Base-by-base conservation (phyloP, 306 rosid genomes). In the Arachis stenosperma region DNA sequence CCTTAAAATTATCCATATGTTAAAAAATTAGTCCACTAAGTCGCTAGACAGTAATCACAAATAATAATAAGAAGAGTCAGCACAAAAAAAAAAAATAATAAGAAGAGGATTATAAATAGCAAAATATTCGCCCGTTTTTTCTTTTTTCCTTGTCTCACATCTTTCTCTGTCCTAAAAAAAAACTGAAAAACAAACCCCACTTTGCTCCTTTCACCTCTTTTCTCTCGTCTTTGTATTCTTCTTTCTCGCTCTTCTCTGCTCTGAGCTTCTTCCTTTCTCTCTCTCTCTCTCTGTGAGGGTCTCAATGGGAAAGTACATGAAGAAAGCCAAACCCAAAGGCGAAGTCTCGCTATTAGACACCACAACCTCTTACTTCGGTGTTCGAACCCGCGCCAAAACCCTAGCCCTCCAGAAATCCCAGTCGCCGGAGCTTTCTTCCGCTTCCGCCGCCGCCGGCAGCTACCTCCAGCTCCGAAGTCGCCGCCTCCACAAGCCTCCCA, bases 311-410 rank as follows among this genome's bases (percentile, higher is more conserved):
- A 94, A 90, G 86, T 94, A 94, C 88, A 91, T 91, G 89, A 88
- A 83, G 85, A 91, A 90, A 81, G 75, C 90, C 40, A 91, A 94
- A 61, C 71, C 92, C 3, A 51, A 86, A 2, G 86, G 85, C 9
- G 90, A 91, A 41, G 69, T 88, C 7, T 77, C 95, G 0, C 82
- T 90, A 2, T 78, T 89, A 83, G 97, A 94, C 9, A 43, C 36
- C 41, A 63, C 81, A 12, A 78, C 78, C 70, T 33, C 90, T 5
- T 74, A 69, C 70, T 78, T 76, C 39, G 98, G 99, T 12, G 99
- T 94, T 37, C 85, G 96, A 30, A 94, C 99, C 39, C 91, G 99
- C 8, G 97, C 99, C 73, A 90, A 88, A 86, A 94, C 98, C 86
- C 88, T 91, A 78, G 99, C 99, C 11, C 85, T 89, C 2, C 89